These are phyloP conservation scores for Tylopilus rubrobrunneus DNA, from an alignment of 768 basidiomycete genomes.

Conservation along the genomic window DNA sequence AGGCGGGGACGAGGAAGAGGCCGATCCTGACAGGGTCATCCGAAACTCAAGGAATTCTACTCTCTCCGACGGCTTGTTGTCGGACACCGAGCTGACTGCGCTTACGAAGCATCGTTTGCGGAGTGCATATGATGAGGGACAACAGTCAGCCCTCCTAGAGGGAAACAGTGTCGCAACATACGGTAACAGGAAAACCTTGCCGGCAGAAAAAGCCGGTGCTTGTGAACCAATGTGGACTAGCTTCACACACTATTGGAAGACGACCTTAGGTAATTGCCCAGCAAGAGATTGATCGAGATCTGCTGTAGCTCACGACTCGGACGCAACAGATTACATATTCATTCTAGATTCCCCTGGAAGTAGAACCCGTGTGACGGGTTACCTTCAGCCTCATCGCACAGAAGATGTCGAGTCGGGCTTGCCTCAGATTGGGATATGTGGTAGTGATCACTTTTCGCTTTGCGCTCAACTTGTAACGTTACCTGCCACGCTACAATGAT, in stretches of 20 bases:
- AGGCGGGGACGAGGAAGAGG: conserved; percentile 38
- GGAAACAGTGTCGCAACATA: conserved; percentile 38
- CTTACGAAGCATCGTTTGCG: conserved; percentile 41
- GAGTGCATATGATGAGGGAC: conserved; percentile 69
- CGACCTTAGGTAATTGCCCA: conserved; percentile 60
- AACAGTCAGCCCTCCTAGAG: conserved; percentile 16
- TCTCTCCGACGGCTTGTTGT: conserved; percentile 66
- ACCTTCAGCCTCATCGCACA: conserved; percentile 60
- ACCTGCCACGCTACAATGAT: conserved; percentile 8
- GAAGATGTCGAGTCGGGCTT: conserved; percentile 66
- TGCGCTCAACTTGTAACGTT: conserved; percentile 52
- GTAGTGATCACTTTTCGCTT: conserved; percentile 85
- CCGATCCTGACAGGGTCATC: conserved; percentile 67
- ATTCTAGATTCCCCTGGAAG: conserved; percentile 46
- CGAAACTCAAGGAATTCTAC: conserved; percentile 64
- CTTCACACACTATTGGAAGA: conserved; percentile 84
- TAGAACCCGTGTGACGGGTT: conserved; percentile 39
- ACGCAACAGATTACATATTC: conserved; percentile 80
- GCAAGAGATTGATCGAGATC: neutral
- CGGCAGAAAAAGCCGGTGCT: conserved; percentile 45
- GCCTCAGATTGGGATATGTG: conserved; percentile 74
- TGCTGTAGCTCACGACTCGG: conserved; percentile 8
- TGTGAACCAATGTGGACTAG: conserved; percentile 85
- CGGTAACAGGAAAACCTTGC: conserved; percentile 43
- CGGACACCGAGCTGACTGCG: conserved; percentile 48